Evolutionary conservation across 306 rosid species (phyloP).

Genomic region (Gastrolobium villosum): DNA sequence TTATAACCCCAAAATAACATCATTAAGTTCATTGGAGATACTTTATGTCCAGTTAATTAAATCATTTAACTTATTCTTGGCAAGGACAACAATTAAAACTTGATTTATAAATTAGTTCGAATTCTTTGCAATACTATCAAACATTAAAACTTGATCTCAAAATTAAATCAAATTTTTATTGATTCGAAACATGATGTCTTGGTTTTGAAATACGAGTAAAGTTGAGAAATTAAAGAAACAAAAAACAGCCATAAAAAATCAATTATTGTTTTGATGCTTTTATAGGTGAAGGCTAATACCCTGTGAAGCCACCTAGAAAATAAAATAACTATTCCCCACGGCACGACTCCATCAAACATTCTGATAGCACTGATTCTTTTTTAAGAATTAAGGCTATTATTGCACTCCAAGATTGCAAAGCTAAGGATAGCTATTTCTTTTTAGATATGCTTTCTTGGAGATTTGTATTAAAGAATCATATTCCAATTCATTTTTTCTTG

Average conservation of each 20-base stretch:
- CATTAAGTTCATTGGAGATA: too few species aligned
- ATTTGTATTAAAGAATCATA: constrained; percentile 44
- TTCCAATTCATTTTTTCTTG: constrained; percentile 31
- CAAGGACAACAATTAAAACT: too few species aligned
- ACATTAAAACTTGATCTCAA: constrained; percentile 7
- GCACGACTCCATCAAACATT: constrained; percentile 44
- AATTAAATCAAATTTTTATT: background rate
- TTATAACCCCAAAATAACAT: too few species aligned
- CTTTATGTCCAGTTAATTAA: too few species aligned
- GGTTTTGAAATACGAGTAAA: constrained; percentile 8
- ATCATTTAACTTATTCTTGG: background rate
- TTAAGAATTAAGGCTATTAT: constrained; percentile 25
- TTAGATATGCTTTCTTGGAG: constrained; percentile 25
- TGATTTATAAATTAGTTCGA: background rate
- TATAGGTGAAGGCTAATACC: background rate
- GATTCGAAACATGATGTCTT: background rate
- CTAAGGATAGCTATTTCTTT: constrained; percentile 35
- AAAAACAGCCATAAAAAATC: background rate
- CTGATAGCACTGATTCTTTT: constrained; percentile 44
- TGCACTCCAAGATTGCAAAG: constrained; percentile 39
- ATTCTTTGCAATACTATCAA: background rate
- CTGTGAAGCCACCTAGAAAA: constrained; percentile 27
- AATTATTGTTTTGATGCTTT: constrained; percentile 6
- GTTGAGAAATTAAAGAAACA: background rate
- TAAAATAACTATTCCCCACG: constrained; percentile 31